Evolutionary conservation across 192 early-diverging fungal genomes (phyloP).

Genomic region (Paraglomus brasilianum): DNA sequence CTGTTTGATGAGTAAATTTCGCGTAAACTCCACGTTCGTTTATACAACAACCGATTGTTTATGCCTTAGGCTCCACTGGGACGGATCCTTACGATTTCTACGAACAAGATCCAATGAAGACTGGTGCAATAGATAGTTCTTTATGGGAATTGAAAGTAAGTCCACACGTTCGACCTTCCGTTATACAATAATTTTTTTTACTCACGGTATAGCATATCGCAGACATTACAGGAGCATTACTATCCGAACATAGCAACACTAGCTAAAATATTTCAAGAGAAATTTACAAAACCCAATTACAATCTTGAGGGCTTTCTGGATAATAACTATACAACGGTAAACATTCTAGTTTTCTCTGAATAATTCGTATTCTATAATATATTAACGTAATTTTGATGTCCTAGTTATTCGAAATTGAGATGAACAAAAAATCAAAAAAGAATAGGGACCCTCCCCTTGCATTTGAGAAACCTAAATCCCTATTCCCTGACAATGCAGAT

Average conservation of each 20-base stretch:
- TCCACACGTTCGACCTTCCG: background rate
- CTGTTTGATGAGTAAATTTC: too few relatives aligned
- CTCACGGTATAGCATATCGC: background rate
- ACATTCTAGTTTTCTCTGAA: background rate
- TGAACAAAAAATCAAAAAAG: constrained; percentile 45
- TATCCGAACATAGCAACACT: constrained; percentile 82
- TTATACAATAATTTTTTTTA: background rate
- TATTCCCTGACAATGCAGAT: constrained; percentile 42
- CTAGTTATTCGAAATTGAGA: constrained; percentile 61
- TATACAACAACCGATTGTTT: too few relatives aligned
- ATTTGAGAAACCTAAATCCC: constrained; percentile 48
- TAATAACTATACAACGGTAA: constrained; percentile 72
- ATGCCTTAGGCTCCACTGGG: constrained; percentile 25
- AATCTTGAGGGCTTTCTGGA: constrained; percentile 97
- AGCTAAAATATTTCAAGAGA: constrained; percentile 83
- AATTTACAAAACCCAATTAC: constrained; percentile 83
- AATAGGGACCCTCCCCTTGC: constrained; percentile 57
- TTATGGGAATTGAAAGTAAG: constrained; percentile 82
- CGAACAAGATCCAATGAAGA: constrained; percentile 77
- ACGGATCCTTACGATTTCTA: constrained; percentile 50
- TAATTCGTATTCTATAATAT: background rate
- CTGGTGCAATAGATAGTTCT: constrained; percentile 77
- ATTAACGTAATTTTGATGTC: constrained; percentile 8
- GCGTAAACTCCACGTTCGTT: too few relatives aligned
- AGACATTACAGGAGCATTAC: constrained; percentile 84